A percentile compares a stretch with the other conserved stretches of the same genome.
Conservation (phyloP, 805 yeast genomes). For the Wilhelminamyces savonicus region DNA sequence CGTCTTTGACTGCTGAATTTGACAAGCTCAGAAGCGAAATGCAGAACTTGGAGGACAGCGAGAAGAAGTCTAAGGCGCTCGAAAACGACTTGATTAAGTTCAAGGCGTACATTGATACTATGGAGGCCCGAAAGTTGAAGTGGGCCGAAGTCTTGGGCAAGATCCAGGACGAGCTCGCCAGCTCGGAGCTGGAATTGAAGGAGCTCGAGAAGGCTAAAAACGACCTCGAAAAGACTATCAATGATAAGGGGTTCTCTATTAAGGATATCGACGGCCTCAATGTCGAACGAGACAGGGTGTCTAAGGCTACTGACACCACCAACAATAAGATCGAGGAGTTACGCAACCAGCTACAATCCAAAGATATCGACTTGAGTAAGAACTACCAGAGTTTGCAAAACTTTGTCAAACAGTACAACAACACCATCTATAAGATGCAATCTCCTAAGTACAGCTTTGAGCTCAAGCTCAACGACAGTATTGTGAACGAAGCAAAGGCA, state of each 20-base stretch:
- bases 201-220: constrained; percentile 36
- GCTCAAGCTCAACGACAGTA: constrained; percentile 25
- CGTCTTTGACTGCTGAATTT: constrained; percentile 30
- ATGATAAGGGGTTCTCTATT: constrained; percentile 52
- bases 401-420: constrained; percentile 52
- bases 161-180: constrained; percentile 47
- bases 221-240: constrained; percentile 37
- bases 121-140: constrained; percentile 56
- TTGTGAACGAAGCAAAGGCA: constrained; percentile 3
- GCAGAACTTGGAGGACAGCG: constrained; percentile 43
- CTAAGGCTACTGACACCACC: constrained; percentile 44
- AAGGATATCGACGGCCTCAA: constrained; percentile 59
- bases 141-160: constrained; percentile 60
- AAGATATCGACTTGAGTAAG: constrained; percentile 42
- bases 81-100: constrained; percentile 68
- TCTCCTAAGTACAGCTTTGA: constrained; percentile 31
- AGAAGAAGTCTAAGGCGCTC: constrained; percentile 54
- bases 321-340: constrained; percentile 40
- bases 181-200: constrained; percentile 36
- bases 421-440: constrained; percentile 44
- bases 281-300: constrained; percentile 52
- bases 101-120: constrained; percentile 61
- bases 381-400: constrained; percentile 47
- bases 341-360: constrained; percentile 15
- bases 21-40: constrained; percentile 38